These are phyloP conservation scores for Venturia oleaginea DNA, from an alignment of 2,329 filamentous ascomycete genomes.

Conservation along the genomic window DNA sequence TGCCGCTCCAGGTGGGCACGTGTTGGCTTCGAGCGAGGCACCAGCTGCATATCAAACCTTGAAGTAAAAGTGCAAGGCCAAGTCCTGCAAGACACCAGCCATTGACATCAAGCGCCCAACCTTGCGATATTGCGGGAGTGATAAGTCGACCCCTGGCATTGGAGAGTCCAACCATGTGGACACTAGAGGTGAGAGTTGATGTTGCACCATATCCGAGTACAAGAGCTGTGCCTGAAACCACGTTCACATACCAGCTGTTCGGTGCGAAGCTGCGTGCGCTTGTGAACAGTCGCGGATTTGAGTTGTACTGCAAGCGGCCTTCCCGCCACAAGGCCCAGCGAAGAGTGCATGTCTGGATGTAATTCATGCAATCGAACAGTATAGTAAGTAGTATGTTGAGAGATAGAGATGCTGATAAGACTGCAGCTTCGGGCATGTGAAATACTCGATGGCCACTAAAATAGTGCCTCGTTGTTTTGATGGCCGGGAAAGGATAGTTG, in stretches of 20 bases:
- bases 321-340: slow-evolving; percentile 11
- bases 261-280: not conserved
- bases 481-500: not conserved
- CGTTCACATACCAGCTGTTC: not conserved
- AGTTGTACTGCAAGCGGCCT: slow-evolving; percentile 6
- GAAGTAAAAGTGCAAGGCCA: slow-evolving; percentile 1
- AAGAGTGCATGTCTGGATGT: slow-evolving; percentile 7
- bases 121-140: not conserved
- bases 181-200: not conserved
- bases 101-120: slow-evolving; percentile 9
- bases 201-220: slow-evolving; percentile 5
- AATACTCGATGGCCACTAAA: slow-evolving; percentile 4
- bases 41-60: slow-evolving; percentile 4
- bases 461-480: slow-evolving; percentile 5
- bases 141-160: not conserved
- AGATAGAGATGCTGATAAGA: not conserved
- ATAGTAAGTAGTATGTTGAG: slow-evolving; percentile 3
- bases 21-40: not conserved
- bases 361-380: slow-evolving; percentile 3
- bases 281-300: slow-evolving; percentile 11
- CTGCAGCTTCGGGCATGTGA: not conserved
- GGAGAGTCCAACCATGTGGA: slow-evolving; percentile 1
- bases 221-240: not conserved
- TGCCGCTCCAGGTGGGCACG: slow-evolving; percentile 8
- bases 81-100: slow-evolving; percentile 6